phyloP scores from a whole-genome alignment of 331 rosid genomes.

The Malus hybrid region DNA sequence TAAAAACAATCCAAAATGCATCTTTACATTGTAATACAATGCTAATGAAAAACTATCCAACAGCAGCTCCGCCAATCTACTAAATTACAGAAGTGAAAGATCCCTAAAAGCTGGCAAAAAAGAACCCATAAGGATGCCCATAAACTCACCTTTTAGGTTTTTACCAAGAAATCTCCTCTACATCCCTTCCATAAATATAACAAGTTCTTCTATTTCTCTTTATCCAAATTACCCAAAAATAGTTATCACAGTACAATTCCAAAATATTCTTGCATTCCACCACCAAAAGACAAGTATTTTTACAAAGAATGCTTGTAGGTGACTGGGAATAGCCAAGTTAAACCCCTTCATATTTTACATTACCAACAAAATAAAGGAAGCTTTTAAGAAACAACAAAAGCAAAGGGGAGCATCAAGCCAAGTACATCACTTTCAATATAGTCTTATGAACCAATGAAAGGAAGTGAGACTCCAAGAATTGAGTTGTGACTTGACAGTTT shows the following conservation, averaged over 20 bases:
- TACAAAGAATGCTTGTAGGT: background rate
- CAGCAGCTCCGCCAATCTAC: too few species aligned
- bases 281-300: background rate
- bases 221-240: too few species aligned
- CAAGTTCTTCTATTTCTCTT: background rate
- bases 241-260: background rate
- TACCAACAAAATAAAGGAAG: background rate
- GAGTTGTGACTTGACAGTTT: background rate
- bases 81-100: too few species aligned
- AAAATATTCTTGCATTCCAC: background rate
- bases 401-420: background rate
- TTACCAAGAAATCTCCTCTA: background rate
- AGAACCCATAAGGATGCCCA: too few species aligned
- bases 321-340: background rate
- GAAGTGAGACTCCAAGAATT: background rate
- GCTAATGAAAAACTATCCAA: too few species aligned
- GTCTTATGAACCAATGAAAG: background rate
- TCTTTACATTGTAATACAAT: background rate
- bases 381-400: background rate
- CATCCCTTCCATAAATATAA: background rate
- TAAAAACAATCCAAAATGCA: background rate
- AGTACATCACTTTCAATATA: background rate
- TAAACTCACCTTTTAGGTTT: too few species aligned
- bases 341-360: background rate
- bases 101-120: too few species aligned